These are phyloP conservation scores for Trichoderma sp. DNA, from an alignment of 2,329 filamentous ascomycete species.

Conservation along the genomic window DNA sequence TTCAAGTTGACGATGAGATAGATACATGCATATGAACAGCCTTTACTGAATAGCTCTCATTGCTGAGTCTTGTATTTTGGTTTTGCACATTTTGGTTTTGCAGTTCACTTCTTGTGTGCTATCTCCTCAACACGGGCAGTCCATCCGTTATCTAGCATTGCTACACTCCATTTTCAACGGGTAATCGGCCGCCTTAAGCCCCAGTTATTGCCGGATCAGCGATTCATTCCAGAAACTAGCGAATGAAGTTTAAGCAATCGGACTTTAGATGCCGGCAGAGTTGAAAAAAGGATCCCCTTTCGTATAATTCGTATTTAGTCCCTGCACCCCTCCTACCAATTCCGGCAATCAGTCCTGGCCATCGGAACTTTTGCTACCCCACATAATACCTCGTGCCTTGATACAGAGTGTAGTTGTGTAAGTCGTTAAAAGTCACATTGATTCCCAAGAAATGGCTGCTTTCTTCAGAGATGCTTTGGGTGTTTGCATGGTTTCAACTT, in stretches of 20 bases:
- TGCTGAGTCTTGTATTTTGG: neutral
- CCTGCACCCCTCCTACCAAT: neutral
- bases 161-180: neutral
- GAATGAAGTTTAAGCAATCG: neutral
- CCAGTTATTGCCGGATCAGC: neutral
- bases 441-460: neutral
- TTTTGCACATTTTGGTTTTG: neutral
- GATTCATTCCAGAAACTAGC: neutral
- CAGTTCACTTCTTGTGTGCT: neutral
- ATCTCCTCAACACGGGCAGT: neutral
- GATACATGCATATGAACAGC: neutral
- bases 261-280: neutral
- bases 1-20: neutral
- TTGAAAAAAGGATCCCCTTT: neutral
- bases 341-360: neutral
- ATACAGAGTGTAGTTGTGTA: neutral
- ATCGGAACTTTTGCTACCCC: neutral
- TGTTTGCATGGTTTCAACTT: neutral
- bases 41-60: rapidly evolving
- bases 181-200: neutral
- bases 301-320: neutral
- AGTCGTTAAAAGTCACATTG: neutral
- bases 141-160: neutral
- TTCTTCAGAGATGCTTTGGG: neutral
- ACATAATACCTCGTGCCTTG: neutral